Evolutionary conservation across 2,329 filamentous ascomycete genomes (phyloP), one percentile per base, ranked within the genome.

Genomic region (Fusarium bulbicola): DNA sequence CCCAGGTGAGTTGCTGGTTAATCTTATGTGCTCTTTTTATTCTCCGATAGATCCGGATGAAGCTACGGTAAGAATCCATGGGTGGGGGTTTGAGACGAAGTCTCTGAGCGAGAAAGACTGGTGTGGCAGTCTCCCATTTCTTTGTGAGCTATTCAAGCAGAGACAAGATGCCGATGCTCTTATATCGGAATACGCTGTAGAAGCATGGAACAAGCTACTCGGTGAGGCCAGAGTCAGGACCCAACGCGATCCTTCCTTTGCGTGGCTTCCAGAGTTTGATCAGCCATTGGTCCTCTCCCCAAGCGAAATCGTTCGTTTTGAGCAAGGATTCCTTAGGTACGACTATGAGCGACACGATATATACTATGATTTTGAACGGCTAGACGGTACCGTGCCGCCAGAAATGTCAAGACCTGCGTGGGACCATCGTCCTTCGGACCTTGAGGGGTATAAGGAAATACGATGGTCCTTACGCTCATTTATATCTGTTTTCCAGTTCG

Each of bases 281-380:
- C 50, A 28, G 50, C 34, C 50, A n/a, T 13, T 53, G 3, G 10
- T 37, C 20, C 18, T 53, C 20, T 37, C 34, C 10, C 24, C 13
- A 5, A 53, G n/a, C 18, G 32, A 53, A 5, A 21, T 37, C 1
- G 0, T 13, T 28, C 20, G 50, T 4, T 53, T 53, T 53, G 50
- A 37, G 1, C 1, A 7, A 0, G 32, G 32, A 7, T 37, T 37
- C 9, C 7, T 37, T 16, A 3, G 9, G 15, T 53, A 21, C 10
- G 24, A 53, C 5, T 0, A 15, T 16, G 0, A 0, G 0, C 13
- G 34, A 13, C 50, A 53, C 14, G 10, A 26, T 12, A 16, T 53
- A n/a, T 53, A 53, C 34, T 2, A 53, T 7, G 0, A 28, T 9
- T 16, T 26, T 3, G 5, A 1, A 12, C 1, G 5, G 18, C 7